Evolutionary conservation across 345 rosid species (phyloP), one percentile per base, ranked within the genome.

Genomic region (Eutrema heterophyllum): DNA sequence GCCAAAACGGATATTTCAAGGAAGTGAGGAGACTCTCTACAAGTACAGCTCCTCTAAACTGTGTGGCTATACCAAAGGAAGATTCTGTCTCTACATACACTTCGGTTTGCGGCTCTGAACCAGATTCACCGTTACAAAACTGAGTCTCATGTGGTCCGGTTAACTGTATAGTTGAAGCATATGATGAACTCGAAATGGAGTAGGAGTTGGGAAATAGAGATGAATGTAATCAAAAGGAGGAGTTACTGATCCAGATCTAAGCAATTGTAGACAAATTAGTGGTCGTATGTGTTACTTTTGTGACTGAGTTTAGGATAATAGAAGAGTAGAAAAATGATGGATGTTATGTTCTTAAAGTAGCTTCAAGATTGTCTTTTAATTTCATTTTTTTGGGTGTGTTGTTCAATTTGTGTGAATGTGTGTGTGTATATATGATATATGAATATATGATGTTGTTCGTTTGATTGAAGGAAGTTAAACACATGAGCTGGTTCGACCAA

Each of bases 1-100:
- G 89, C 51, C 95, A 85, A 73, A 90, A 87, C 73, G 91, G 97
- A 41, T 86, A 85, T 64, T 87, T 84, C 63, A 88, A 84, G 89
- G 92, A 87, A 36, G 36, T 13, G 18, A 57, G 57, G 50, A 77
- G 56, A 50, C 80, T 65, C 50, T 10, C 76, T 3, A 50, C 24
- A 21, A 21, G 24, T 21, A 21, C 77, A 11, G 67, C 49, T 49
- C 97, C 96, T 11, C 60, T 92, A 39, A 95, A 95, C 82, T 92
- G 82, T 62, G 97, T 89, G 60, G 88, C 96, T 70, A 75, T 92
- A 39, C 79, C 85, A 18, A 95, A 95, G 74, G 97, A 89, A 68
- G 97, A 95, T 74, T 75, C 92, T 30, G 82, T 84, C n/a, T 74
- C 93, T 1, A 69, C 93, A 5, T 90, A 85, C 79, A 89, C 96